Evolutionary conservation across 108 stramenopile species (phyloP), one percentile per base, ranked within the genome.

Genomic region (Nitzschia sp.): DNA sequence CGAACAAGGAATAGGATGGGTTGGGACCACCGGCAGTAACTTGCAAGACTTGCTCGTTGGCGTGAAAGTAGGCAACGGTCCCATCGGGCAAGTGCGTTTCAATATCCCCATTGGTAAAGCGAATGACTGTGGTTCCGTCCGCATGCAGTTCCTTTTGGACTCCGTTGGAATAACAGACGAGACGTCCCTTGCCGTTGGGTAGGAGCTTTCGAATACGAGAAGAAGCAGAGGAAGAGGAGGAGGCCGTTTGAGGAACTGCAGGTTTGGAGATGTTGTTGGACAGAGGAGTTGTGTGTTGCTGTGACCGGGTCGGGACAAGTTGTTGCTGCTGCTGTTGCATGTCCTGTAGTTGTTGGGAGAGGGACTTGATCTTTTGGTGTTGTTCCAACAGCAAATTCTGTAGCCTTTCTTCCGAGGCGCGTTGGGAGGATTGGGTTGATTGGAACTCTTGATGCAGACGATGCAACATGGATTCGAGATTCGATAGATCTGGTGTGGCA

Each of bases 81-180:
- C 15, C 14, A 11, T 25, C 57, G 12, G 62, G 37, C 15, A 75
- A 75, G 5, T 59, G 46, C 11, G 74, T 78, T 74, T 91, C 86
- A 22, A 89, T 61, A 65, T 95, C 94, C 7, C 94, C 94, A 70
- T 95, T 95, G 26, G 64, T 50, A 62, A 84, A 92, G 7, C 86
- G 72, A 17, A 87, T 79, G 12, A 87, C 60, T 15, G 41, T 64
- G 9, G 76, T 78, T 7, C 94, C 94, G 50, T 90, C 88, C 12
- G 80, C 50, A 26, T 58, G 50, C 12, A 67, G 42, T 63, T 84
- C 85, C 69, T 89, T 87, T 20, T 40, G 24, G 22, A 83, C 84
- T 6, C 88, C 91, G 63, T 87, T 89, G n/a, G 70, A 65, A 62
- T 79, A 86, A 6, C 53, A 38, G 42, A 81, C 76, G 19, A 79